phyloP scores from a whole-genome alignment of 306 rosid genomes.

The Ormosia emarginata region DNA sequence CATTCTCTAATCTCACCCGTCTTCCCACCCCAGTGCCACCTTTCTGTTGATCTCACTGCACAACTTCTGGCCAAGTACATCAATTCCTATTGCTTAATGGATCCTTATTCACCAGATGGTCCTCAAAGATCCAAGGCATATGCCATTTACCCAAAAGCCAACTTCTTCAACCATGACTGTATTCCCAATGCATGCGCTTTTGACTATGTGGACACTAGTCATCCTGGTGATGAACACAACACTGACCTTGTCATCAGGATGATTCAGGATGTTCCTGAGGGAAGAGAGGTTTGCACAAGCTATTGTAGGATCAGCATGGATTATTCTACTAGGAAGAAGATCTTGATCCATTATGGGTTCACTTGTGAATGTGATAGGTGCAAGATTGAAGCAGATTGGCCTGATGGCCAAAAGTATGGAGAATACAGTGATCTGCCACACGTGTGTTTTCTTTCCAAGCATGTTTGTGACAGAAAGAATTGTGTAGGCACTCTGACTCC shows the following conservation, averaged over 20 bases:
- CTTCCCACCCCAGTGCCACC: conserved; percentile 2
- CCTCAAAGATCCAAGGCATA: conserved; percentile 58
- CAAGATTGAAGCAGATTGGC: conserved; percentile 58
- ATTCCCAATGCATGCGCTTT: conserved; percentile 81
- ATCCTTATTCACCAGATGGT: conserved; percentile 41
- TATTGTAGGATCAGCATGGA: conserved; percentile 52
- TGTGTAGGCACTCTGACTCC: conserved; percentile 78
- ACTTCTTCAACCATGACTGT: conserved; percentile 63
- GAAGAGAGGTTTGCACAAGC: conserved; percentile 68
- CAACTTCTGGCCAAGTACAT: conserved; percentile 55
- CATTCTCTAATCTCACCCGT: conserved; percentile 46
- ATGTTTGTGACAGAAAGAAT: conserved; percentile 45
- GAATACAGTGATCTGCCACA: conserved; percentile 43
- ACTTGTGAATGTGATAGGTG: conserved; percentile 68
- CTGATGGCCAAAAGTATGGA: not conserved
- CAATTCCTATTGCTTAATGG: conserved; percentile 71
- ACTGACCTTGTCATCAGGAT: conserved; percentile 52
- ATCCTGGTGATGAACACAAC: conserved; percentile 24
- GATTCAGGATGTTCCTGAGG: conserved; percentile 59
- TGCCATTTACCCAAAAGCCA: conserved; percentile 51
- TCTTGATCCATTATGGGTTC: conserved; percentile 63
- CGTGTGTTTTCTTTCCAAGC: conserved; percentile 42
- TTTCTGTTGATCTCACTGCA: conserved; percentile 40
- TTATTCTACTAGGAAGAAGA: conserved; percentile 44
- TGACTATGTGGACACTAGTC: conserved; percentile 45